Conservation (phyloP, 768 basidiomycete species). For the Mycena haematopus region DNA sequence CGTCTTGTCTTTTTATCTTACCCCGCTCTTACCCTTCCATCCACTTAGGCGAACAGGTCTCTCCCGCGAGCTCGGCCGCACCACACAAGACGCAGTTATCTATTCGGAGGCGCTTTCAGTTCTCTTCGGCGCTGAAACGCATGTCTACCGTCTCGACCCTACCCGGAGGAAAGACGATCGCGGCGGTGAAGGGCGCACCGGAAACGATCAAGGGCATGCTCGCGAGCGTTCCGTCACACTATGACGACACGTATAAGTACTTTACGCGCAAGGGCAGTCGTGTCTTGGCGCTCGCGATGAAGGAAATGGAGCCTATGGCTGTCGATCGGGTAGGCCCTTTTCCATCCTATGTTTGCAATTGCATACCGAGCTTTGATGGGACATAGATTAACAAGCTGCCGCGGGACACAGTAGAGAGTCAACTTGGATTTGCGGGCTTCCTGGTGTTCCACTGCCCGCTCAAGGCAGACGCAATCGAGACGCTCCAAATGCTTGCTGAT, state of each 20-base stretch:
- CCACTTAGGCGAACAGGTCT: constrained; percentile 68
- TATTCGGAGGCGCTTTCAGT: constrained; percentile 94
- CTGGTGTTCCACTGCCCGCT: constrained; percentile 98
- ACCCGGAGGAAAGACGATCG: constrained; percentile 63
- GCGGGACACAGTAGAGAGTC: constrained; percentile 80
- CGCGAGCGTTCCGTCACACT: constrained; percentile 68
- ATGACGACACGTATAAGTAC: constrained; percentile 95
- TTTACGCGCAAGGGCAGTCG: constrained; percentile 93
- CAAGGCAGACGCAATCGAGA: constrained; percentile 89
- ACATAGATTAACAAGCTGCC: constrained; percentile 88
- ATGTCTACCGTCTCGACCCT: constrained; percentile 90
- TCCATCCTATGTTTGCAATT: not conserved
- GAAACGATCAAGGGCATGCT: constrained; percentile 96
- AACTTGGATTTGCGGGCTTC: constrained; percentile 90
- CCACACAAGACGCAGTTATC: constrained; percentile 65
- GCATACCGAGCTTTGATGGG: not conserved
- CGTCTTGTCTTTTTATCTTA: constrained; percentile 19
- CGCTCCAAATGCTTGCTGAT: constrained; percentile 93
- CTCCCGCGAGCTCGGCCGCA: constrained; percentile 60
- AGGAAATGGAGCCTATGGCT: constrained; percentile 76
- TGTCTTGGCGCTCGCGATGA: constrained; percentile 90
- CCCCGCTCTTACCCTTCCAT: constrained; percentile 36
- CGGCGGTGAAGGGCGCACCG: constrained; percentile 94
- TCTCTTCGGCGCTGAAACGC: constrained; percentile 95
- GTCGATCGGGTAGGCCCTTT: constrained; percentile 68